phyloP scores from a whole-genome alignment of 345 rosid genomes.

The Diplotaxis tenuifolia region DNA sequence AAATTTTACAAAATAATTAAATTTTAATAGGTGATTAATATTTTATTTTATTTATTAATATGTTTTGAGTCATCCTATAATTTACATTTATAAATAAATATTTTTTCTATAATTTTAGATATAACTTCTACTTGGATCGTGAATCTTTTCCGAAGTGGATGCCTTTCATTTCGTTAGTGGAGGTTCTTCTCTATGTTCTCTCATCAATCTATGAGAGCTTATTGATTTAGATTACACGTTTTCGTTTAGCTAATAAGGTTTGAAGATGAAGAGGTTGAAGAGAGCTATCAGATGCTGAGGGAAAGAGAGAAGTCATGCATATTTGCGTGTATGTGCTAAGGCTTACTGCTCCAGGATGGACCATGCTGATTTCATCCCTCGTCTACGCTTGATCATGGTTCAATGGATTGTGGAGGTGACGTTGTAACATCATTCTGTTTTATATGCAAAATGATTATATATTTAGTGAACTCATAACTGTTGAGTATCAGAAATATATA shows the following conservation, averaged over 20 bases:
- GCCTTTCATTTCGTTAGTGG: conserved; percentile 38
- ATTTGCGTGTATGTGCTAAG: conserved; percentile 58
- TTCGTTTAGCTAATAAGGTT: conserved; percentile 40
- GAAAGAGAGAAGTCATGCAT: conserved; percentile 65
- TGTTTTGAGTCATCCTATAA: too few species aligned
- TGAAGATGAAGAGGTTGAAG: conserved; percentile 64
- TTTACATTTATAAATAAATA: too few species aligned
- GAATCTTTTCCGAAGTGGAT: conserved; percentile 42
- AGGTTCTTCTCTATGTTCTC: conserved; percentile 17
- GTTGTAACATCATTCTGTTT: conserved; percentile 1
- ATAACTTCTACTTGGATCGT: conserved; percentile 39
- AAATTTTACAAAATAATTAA: too few species aligned
- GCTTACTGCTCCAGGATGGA: conserved; percentile 50
- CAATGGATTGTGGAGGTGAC: conserved; percentile 90
- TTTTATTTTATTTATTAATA: too few species aligned
- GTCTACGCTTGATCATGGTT: conserved; percentile 64
- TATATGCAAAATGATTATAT: neutral
- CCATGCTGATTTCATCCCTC: conserved; percentile 49
- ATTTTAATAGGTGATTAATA: too few species aligned
- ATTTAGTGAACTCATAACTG: conserved; percentile 15
- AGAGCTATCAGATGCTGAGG: conserved; percentile 63
- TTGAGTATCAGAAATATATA: conserved; percentile 1
- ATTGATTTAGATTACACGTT: neutral
- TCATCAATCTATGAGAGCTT: too few species aligned
- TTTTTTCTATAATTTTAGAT: too few species aligned